Evolutionary conservation across 768 basidiomycete genomes (phyloP).

Genomic region (Auricularia cornea): DNA sequence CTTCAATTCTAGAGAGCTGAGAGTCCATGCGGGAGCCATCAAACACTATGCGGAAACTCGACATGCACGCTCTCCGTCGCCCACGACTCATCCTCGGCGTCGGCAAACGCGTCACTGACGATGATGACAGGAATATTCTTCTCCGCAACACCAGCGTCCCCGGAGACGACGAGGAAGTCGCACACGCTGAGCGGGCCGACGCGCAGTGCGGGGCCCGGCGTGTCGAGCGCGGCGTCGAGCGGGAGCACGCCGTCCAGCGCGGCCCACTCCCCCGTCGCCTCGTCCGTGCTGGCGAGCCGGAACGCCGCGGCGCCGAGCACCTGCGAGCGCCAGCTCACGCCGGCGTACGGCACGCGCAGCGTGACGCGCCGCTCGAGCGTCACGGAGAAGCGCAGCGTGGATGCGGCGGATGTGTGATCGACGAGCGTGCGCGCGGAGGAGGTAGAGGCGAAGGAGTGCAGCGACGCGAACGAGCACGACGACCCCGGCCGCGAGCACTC

Average conservation of each 20-base stretch:
- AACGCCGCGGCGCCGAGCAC: neutral
- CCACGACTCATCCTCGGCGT: neutral
- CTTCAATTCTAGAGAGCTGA: too few relatives aligned
- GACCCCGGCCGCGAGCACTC: neutral
- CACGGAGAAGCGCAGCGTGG: neutral
- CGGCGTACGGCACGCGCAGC: neutral
- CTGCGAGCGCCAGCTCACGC: neutral
- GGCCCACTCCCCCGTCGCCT: neutral
- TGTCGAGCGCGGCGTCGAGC: neutral
- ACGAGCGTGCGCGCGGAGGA: neutral
- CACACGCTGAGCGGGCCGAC: neutral
- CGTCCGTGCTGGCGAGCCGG: neutral
- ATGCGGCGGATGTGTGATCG: neutral
- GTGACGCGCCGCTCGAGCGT: neutral
- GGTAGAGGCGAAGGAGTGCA: neutral
- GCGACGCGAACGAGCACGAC: neutral
- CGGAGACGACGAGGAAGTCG: neutral
- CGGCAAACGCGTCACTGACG: neutral
- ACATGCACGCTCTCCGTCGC: too few relatives aligned
- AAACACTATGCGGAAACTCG: too few relatives aligned
- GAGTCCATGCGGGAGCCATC: too few relatives aligned
- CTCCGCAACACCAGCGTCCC: neutral
- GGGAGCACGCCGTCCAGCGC: neutral
- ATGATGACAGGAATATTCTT: neutral
- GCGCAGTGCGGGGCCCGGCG: neutral